These are phyloP conservation scores for Xylariaceae sp. DNA, from an alignment of 2,329 filamentous ascomycete species.

Conservation along the genomic window DNA sequence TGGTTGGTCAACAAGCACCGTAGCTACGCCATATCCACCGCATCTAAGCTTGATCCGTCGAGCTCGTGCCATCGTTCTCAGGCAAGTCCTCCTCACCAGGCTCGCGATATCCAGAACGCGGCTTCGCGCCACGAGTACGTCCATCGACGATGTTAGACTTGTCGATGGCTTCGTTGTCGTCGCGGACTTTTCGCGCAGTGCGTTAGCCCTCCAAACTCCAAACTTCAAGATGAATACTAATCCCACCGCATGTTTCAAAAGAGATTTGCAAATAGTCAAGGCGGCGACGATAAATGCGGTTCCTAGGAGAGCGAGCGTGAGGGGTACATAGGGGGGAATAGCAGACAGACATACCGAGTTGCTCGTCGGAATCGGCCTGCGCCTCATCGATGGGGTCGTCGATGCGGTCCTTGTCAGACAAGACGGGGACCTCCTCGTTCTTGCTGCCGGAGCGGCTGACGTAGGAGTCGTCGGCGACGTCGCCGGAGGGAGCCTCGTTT, in stretches of 20 bases:
- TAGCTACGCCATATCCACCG: too few relatives aligned
- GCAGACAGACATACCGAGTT: constrained; percentile 42
- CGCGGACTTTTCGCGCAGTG: constrained; percentile 29
- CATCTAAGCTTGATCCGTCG: constrained; percentile 12
- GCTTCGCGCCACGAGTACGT: constrained; percentile 44
- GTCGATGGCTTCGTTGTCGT: constrained; percentile 49
- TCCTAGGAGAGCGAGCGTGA: too few relatives aligned
- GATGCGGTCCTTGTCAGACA: constrained; percentile 42
- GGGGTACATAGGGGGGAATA: neutral
- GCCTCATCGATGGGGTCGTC: constrained; percentile 44
- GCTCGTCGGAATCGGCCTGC: constrained; percentile 44
- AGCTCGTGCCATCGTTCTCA: constrained; percentile 30
- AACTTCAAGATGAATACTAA: too few relatives aligned
- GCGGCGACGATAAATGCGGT: too few relatives aligned
- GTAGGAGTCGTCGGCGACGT: constrained; percentile 41
- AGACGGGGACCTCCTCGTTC: constrained; percentile 42
- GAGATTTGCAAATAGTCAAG: too few relatives aligned
- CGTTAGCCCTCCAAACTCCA: too few relatives aligned
- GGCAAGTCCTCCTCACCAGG: constrained; percentile 44
- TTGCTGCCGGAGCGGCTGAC: constrained; percentile 44
- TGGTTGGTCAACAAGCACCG: too few relatives aligned
- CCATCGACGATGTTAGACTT: constrained; percentile 46
- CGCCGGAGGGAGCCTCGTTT: constrained; percentile 35
- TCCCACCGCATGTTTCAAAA: too few relatives aligned
- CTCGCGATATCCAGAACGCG: constrained; percentile 40